A percentile compares a stretch with the other conserved stretches of the same genome.
phyloP scores from a whole-genome alignment of 192 early-diverging fungal genomes.

The Backusella mclennaniae region DNA sequence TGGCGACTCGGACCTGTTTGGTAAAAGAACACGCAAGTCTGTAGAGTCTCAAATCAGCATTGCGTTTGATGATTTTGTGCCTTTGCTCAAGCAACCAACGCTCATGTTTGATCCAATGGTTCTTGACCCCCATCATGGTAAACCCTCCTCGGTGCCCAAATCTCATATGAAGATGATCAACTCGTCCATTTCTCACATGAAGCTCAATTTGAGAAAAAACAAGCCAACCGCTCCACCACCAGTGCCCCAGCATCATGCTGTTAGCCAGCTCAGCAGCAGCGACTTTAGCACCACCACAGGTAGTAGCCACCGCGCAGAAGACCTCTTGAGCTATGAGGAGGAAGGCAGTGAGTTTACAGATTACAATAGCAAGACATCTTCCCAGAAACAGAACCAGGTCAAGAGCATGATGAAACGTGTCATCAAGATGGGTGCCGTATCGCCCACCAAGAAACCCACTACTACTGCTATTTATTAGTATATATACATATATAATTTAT shows the following conservation, averaged over 20 bases:
- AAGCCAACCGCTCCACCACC: background rate
- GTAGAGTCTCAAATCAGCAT: background rate
- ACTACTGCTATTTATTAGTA: slow-evolving; percentile 5
- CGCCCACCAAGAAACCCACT: background rate
- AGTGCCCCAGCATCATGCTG: background rate
- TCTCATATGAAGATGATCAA: slow-evolving; percentile 5
- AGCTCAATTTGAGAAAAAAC: slow-evolving; percentile 8
- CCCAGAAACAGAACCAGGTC: slow-evolving; percentile 6
- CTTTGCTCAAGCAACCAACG: background rate
- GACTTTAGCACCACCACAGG: background rate
- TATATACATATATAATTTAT: background rate
- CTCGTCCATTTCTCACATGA: slow-evolving; percentile 6
- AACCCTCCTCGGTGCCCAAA: background rate
- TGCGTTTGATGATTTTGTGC: slow-evolving; percentile 13
- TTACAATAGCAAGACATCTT: background rate
- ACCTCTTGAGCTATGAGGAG: background rate
- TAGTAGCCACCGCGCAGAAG: background rate
- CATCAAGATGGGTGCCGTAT: slow-evolving; percentile 13
- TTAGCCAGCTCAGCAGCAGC: background rate
- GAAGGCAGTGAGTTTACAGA: background rate
- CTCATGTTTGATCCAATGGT: background rate
- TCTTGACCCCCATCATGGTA: background rate
- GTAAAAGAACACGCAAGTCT: background rate
- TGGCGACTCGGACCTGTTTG: background rate
- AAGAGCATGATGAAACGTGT: slow-evolving; percentile 19